These are phyloP conservation scores for Rachicladosporium sp. DNA, from an alignment of 2,329 filamentous ascomycete species.

Conservation along the genomic window DNA sequence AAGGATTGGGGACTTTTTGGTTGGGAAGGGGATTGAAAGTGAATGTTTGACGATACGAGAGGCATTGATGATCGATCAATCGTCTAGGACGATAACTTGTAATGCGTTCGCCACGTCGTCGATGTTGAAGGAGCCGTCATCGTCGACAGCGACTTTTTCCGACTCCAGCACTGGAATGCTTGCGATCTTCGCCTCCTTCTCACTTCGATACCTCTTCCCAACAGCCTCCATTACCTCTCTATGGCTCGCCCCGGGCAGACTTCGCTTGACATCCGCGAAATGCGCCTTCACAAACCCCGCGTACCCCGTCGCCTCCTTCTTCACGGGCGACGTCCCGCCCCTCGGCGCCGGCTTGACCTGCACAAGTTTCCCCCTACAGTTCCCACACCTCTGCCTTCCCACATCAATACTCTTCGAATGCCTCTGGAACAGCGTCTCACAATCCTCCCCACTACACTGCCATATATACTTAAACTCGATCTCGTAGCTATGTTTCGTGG, in stretches of 20 bases:
- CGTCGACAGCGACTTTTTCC: background rate
- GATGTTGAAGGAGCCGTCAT: background rate
- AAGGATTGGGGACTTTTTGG: constrained; percentile 68
- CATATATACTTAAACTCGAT: constrained; percentile 92
- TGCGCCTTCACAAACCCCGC: constrained; percentile 54
- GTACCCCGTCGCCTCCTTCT: constrained; percentile 30
- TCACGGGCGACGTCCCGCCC: constrained; percentile 3
- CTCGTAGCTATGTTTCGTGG: constrained; percentile 77
- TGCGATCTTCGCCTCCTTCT: constrained; percentile 25
- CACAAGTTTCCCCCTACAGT: constrained; percentile 54
- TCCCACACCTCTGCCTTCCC: constrained; percentile 57
- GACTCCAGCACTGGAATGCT: background rate
- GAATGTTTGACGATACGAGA: too few relatives aligned
- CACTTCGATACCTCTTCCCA: constrained; percentile 48
- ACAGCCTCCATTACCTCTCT: constrained; percentile 59
- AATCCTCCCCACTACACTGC: constrained; percentile 50
- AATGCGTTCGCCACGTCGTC: constrained; percentile 11
- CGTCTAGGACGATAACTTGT: constrained; percentile 13
- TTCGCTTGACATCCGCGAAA: constrained; percentile 47
- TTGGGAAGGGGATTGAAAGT: constrained; percentile 1
- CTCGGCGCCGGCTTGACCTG: constrained; percentile 73
- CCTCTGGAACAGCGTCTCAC: constrained; percentile 61
- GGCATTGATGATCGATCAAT: constrained; percentile 2
- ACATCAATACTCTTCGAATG: constrained; percentile 80
- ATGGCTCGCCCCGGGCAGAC: constrained; percentile 44